Conservation (phyloP, 1,139 yeast species). For the Pichia terricola region DNA sequence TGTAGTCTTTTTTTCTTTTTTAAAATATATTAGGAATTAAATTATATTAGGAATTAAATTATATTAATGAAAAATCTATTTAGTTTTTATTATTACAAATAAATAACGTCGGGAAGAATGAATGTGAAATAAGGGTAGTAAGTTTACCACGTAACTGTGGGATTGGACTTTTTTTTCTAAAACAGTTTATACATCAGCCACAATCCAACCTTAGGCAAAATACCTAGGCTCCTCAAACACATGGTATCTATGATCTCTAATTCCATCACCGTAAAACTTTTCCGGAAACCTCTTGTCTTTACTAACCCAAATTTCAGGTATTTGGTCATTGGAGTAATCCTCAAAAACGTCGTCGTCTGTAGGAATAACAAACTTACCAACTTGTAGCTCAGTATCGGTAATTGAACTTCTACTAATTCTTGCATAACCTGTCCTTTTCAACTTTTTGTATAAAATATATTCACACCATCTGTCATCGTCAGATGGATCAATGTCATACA, state of each 20-base stretch:
- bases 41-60: slow-evolving; percentile 15
- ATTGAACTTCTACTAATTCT: slow-evolving; percentile 88
- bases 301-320: slow-evolving; percentile 35
- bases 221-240: slow-evolving; percentile 89
- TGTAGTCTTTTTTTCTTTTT: too few species aligned
- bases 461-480: slow-evolving; percentile 99
- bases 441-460: slow-evolving; percentile 78
- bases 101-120: too few species aligned
- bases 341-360: slow-evolving; percentile 26
- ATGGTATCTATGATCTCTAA: slow-evolving; percentile 87
- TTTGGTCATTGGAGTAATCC: slow-evolving; percentile 18
- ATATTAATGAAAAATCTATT: too few species aligned
- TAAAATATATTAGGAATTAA: too few species aligned
- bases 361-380: slow-evolving; percentile 77
- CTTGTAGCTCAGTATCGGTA: slow-evolving; percentile 93
- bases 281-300: slow-evolving; percentile 68
- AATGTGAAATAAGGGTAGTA: too few species aligned
- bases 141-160: too few species aligned
- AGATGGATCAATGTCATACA: slow-evolving; percentile 86
- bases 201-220: slow-evolving; percentile 24
- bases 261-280: slow-evolving; percentile 86
- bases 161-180: too few species aligned
- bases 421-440: slow-evolving; percentile 88
- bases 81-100: too few species aligned
- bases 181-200: too few species aligned